Base-by-base conservation (phyloP, 2,329 filamentous ascomycete species). In the Ophiostoma triangulosporum region DNA sequence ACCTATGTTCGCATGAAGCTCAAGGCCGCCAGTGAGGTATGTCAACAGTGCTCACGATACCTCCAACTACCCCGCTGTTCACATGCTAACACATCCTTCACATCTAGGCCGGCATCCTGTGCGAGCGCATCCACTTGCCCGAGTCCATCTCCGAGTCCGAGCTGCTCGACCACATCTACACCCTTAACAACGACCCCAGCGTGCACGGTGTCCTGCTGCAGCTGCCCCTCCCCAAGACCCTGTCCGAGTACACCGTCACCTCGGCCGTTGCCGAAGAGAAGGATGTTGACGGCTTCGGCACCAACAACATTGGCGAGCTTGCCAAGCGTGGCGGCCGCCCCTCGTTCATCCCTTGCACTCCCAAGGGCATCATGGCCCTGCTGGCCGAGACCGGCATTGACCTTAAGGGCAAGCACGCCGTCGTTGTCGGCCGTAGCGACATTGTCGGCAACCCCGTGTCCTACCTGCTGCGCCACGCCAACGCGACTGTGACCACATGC, bases 1-100 rank as follows among this genome's bases (percentile, higher is more conserved):
- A 97, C 91, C 51, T 98, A 98, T 86, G 91, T 98, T 70, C 90
- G 90, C 72, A 98, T 98, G 93, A 98, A 98, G 75, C 74, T 96
- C 65, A 98, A 96, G 78, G 93, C 93, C 60, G 93, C 93, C 55
- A 76, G 87, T 67, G 93, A 97, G 78, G 86, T 89, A 73, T 62
- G 71, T 14, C 40, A 8, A 29, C 12, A n/a, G n/a, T 15, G 7
- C 35, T 27, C 24, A 5, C 15, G 26, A 38, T 27, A 17, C 52
- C n/a, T n/a, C n/a, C n/a, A n/a, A n/a, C n/a, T n/a, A n/a, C n/a
- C n/a, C n/a, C n/a, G n/a, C n/a, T n/a, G n/a, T 53, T 45, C 53
- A n/a, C 36, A 51, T 32, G 20, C 22, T 12, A 12, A 31, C n/a
- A n/a, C 32, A 14, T 17, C 38, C 12, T n/a, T n/a, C n/a, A n/a